Base-by-base conservation (phyloP, 768 basidiomycete genomes). In the Boletales sp. region DNA sequence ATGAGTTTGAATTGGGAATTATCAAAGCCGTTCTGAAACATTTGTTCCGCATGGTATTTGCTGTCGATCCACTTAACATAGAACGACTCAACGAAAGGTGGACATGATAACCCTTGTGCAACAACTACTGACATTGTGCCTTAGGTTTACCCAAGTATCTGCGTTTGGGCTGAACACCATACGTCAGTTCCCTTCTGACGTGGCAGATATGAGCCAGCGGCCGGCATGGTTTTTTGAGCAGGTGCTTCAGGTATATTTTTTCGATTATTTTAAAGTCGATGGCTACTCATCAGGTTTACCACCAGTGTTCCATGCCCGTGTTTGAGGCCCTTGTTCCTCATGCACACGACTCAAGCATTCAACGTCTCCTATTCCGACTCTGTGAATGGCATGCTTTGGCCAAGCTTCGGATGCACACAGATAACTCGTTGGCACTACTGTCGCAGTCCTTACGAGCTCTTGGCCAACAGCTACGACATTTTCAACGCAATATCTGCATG, bases 281-380 rank as follows among this genome's bases (percentile, higher is more conserved):
- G 35, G 10, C 15, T 19, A 21, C 11, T 9, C 10, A 2, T 4
- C 17, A 38, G n/a, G 13, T 31, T 15, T 7, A 8, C 4, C 14
- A 5, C 4, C 10, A 74, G 72, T 71, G 71, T 43, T 54, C 68
- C 0, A 60, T 74, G 2, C 73, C 74, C 0, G 68, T 60, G 1
- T 73, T 75, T 31, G 71, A 76, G 7, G 72, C 66, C 3, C 62
- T 78, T 0, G 52, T 75, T 0, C 63, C 60, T 5, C 49, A 59
- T 8, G 41, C 24, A 0, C 57, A 71, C 17, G 52, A 72, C 1
- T 37, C 8, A 1, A 11, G 4, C n/a, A 42, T 51, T 15, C 43
- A 45, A 45, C 0, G 2, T 1, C 39, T 50, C 11, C 24, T 45
- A 0, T 50, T 50, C n/a, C 10, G 15, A 21, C 44, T 51, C 14